phyloP scores from a whole-genome alignment of 2,329 filamentous ascomycete species.

The Leptodontidium sp. region DNA sequence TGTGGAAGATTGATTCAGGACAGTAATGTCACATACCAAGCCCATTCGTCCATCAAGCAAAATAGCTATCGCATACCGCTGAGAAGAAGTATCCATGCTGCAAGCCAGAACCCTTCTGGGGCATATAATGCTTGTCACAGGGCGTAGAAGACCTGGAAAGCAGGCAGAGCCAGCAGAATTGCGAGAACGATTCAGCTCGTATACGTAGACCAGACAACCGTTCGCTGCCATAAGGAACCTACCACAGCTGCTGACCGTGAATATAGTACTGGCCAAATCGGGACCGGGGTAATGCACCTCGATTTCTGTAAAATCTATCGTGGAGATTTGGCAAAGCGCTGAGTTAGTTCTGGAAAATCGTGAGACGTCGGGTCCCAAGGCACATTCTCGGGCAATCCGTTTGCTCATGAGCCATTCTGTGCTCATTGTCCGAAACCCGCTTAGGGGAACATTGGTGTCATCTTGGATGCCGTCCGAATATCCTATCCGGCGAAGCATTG shows the following conservation, averaged over 20 bases:
- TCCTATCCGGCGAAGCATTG: slow-evolving; percentile 63
- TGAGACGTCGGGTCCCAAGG: slow-evolving; percentile 45
- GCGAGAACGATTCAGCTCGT: slow-evolving; percentile 48
- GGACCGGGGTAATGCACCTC: slow-evolving; percentile 39
- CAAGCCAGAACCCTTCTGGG: slow-evolving; percentile 64
- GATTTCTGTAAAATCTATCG: slow-evolving; percentile 50
- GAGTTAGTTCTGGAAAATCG: slow-evolving; percentile 24
- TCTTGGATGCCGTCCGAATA: slow-evolving; percentile 55
- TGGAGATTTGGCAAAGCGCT: slow-evolving; percentile 48
- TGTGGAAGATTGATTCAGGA: slow-evolving; percentile 26
- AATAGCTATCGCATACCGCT: slow-evolving; percentile 63
- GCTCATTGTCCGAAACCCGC: slow-evolving; percentile 30
- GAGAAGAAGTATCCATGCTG: slow-evolving; percentile 68
- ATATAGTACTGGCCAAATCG: slow-evolving; percentile 39
- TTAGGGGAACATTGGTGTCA: slow-evolving; percentile 40
- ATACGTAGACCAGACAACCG: slow-evolving; percentile 64
- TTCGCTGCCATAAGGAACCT: slow-evolving; percentile 64
- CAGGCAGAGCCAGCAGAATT: background rate
- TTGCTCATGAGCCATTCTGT: slow-evolving; percentile 50
- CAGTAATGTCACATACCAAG: slow-evolving; percentile 64
- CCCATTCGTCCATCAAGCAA: slow-evolving; percentile 67
- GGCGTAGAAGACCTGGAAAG: slow-evolving; percentile 48
- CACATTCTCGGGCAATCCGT: slow-evolving; percentile 53
- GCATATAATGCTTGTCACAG: slow-evolving; percentile 62
- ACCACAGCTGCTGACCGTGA: slow-evolving; percentile 62